phyloP scores from a whole-genome alignment of 192 early-diverging fungal species.

The Allomyces arbusculus region DNA sequence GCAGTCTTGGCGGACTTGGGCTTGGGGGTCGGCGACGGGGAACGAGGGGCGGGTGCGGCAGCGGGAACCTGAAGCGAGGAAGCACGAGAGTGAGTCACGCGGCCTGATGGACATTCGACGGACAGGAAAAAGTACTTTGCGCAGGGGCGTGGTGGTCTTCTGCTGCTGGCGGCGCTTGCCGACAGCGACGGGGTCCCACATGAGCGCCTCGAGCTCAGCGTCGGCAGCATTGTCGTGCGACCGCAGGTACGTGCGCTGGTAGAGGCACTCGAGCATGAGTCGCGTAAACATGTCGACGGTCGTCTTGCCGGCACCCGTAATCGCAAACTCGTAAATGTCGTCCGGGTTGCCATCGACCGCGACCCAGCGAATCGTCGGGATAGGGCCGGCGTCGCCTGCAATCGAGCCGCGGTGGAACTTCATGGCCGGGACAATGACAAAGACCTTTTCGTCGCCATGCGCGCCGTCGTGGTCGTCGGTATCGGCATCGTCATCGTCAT shows the following conservation, averaged over 20 bases:
- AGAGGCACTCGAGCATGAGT: background rate
- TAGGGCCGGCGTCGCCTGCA: background rate
- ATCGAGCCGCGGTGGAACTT: background rate
- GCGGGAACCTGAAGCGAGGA: no score
- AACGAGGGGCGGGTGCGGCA: no score
- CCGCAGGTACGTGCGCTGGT: background rate
- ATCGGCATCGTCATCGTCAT: background rate
- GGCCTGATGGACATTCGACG: no score
- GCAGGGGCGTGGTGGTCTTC: no score
- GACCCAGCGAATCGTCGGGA: background rate
- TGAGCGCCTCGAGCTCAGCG: background rate
- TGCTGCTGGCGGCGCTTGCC: no score
- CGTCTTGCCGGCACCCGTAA: background rate
- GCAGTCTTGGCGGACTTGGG: no score
- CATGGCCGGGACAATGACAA: background rate
- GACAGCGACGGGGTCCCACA: background rate
- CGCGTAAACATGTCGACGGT: background rate
- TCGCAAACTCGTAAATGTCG: background rate
- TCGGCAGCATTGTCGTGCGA: background rate
- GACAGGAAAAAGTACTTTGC: no score
- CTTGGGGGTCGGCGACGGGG: no score
- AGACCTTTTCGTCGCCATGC: background rate
- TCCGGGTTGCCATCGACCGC: background rate
- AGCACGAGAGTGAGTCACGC: no score
- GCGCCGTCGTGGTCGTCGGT: background rate